A percentile compares a stretch with the other conserved stretches of the same genome.
These are phyloP conservation scores for Zopfia rhizophila DNA, from an alignment of 2,329 filamentous ascomycete genomes.

Conservation along the genomic window DNA sequence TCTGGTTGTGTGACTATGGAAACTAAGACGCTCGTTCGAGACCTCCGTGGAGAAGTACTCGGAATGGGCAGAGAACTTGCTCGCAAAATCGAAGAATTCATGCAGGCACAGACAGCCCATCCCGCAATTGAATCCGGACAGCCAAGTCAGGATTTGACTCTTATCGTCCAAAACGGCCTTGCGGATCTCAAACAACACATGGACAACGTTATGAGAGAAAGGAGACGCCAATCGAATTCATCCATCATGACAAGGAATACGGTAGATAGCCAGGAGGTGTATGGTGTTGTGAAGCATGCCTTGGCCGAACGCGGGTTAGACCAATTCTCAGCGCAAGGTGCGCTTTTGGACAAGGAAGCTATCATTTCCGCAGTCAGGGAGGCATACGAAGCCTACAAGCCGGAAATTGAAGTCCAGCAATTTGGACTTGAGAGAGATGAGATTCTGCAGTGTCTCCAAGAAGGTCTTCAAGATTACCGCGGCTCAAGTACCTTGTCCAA, in stretches of 20 bases:
- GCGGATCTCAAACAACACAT: constrained; percentile 86
- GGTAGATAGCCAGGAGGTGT: constrained; percentile 85
- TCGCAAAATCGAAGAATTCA: constrained; percentile 80
- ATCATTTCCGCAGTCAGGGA: constrained; percentile 88
- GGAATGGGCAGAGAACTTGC: constrained; percentile 94
- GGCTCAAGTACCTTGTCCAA: constrained; percentile 71
- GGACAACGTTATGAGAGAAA: constrained; percentile 80
- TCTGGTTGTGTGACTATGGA: constrained; percentile 90
- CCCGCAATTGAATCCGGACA: constrained; percentile 48
- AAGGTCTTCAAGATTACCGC: constrained; percentile 83
- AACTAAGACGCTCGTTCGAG: constrained; percentile 88
- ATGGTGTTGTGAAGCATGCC: constrained; percentile 83
- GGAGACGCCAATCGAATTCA: constrained; percentile 72
- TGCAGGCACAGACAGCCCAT: constrained; percentile 58
- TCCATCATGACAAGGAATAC: constrained; percentile 70
- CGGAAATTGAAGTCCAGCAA: constrained; percentile 89
- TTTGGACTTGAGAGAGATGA: constrained; percentile 92
- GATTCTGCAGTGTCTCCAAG: constrained; percentile 84
- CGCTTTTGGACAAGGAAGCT: constrained; percentile 73
- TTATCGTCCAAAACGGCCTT: constrained; percentile 82
- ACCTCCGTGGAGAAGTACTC: constrained; percentile 89
- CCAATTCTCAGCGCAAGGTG: constrained; percentile 55
- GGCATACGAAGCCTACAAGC: constrained; percentile 94
- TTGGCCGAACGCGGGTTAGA: constrained; percentile 64
- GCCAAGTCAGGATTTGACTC: constrained; percentile 75